Evolutionary conservation across 306 rosid species (phyloP), one percentile per base, ranked within the genome.

Genomic region (Dryas alaskensis): DNA sequence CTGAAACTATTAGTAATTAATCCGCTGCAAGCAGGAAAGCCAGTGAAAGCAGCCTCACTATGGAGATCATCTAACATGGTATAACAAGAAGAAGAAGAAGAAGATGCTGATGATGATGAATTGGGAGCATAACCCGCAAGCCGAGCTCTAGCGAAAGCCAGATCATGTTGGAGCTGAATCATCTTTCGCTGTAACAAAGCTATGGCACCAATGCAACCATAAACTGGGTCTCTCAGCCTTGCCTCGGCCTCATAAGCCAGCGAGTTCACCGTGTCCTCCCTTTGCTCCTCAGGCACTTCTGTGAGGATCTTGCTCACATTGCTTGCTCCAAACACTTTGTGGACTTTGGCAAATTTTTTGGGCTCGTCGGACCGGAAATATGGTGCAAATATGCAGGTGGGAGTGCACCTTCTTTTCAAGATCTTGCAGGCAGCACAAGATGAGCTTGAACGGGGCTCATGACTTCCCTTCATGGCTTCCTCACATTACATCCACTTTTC

Each of bases 341-440:
- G 98, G 2, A 93, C 97, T 10, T 93, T 88, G 8, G 97, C 94
- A 3, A 93, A 93, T 55, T 89, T 93, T 69, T 78, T 85, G 2
- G 92, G 83, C 86, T 93, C 98, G 27, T 93, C 92, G 2, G 96
- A 84, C 58, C 80, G 86, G 8, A 94, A 91, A 79, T 94, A 87
- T 0, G 98, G 97, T 0, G 98, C 98, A 67, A 94, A 94, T 46
- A 94, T 88, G 67, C 98, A 91, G 44, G 80, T 87, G 4, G 97
- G 88, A 4, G 22, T 83, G 88, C 98, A 94, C 67, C 88, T 86
- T 74, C 98, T 84, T 65, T 91, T 94, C 70, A 94, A 75, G 46
- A 89, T 64, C 73, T 91, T 91, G 94, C 98, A 94, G 51, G 97
- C 98, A 48, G 97, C 97, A 78, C 98, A 94, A 27, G 98, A 93